A percentile compares a stretch with the other conserved stretches of the same genome.
Conservation (phyloP, 176 grass and related monocot species). For the Pontederia crassipes region DNA sequence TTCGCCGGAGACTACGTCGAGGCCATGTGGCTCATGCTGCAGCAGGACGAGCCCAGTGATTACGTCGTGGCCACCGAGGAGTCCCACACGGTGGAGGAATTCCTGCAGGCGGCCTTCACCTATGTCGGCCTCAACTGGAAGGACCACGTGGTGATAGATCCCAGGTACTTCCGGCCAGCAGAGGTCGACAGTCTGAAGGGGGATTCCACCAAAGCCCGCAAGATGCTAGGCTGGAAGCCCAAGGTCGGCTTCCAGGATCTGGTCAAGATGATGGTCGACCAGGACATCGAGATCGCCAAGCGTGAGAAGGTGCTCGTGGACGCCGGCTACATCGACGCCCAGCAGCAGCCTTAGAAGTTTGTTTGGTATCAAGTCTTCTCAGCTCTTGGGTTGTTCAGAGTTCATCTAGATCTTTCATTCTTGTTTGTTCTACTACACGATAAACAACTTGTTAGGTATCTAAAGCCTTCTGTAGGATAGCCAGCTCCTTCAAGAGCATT, state of each 20-base stretch:
- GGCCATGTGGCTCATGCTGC: constrained; percentile 99
- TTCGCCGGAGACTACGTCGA: constrained; percentile 94
- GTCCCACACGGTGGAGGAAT: constrained; percentile 79
- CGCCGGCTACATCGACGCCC: constrained; percentile 71
- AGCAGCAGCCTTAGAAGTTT: constrained; percentile 69
- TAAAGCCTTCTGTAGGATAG: too few relatives aligned
- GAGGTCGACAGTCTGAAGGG: constrained; percentile 90
- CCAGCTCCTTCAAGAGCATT: too few relatives aligned
- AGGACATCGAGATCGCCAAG: constrained; percentile 71
- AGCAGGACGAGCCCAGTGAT: constrained; percentile 71
- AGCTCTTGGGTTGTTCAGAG: too few relatives aligned
- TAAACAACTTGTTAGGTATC: too few relatives aligned
- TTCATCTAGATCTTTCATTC: too few relatives aligned
- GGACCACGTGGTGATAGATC: constrained; percentile 90
- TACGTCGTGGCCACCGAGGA: constrained; percentile 89
- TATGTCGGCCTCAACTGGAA: constrained; percentile 81
- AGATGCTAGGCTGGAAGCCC: constrained; percentile 71
- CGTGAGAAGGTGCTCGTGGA: constrained; percentile 92
- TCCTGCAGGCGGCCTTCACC: constrained; percentile 64
- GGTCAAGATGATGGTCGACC: constrained; percentile 86
- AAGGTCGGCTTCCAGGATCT: constrained; percentile 83
- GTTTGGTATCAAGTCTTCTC: too few relatives aligned
- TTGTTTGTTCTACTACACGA: too few relatives aligned
- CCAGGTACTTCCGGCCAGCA: constrained; percentile 75
- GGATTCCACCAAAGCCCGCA: constrained; percentile 67